These are phyloP conservation scores for sweet orange (Citrus sinensis) DNA, from an alignment of 345 rosid species.

Conservation along the genomic window DVS_A1.0 CM039169.1:2196001-2196500, in stretches of 20 bases:
- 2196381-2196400: conserved; percentile 24
- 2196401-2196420: conserved; percentile 31
- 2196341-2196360: conserved; percentile 23
- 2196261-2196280: conserved; percentile 22
- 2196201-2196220: conserved; percentile 23
- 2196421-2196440: conserved; percentile 35
- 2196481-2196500: conserved; percentile 26
- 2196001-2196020: conserved; percentile 17
- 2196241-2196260: conserved; percentile 26
- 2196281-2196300: conserved; percentile 31
- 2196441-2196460: conserved; percentile 40
- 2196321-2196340: conserved; percentile 17
- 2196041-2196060: not conserved
- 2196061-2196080: not conserved
- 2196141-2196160: conserved; percentile 9
- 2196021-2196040: conserved; percentile 37
- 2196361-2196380: conserved; percentile 44
- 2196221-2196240: conserved; percentile 38
- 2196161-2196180: conserved; percentile 18
- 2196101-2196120: conserved; percentile 13
- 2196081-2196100: conserved; percentile 48
- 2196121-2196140: conserved; percentile 16
- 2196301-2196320: conserved; percentile 44
- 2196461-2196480: conserved; percentile 23
- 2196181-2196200: conserved; percentile 6